Base-by-base conservation (phyloP, 2,329 filamentous ascomycete species). In the Diaporthe capsici region DNA sequence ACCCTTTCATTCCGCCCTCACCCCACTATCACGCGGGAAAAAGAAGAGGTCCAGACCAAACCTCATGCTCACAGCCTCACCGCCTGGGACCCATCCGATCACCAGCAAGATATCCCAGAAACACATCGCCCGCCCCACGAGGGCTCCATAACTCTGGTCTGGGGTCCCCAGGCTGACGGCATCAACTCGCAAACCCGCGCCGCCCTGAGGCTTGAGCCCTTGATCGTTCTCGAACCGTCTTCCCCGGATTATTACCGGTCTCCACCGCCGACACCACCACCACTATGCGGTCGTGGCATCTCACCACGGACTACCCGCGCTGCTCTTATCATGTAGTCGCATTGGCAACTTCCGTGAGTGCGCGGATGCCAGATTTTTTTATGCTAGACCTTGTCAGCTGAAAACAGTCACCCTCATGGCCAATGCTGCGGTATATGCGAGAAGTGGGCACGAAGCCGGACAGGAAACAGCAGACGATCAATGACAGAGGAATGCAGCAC, bases 221-320 rank as follows among this genome's bases (percentile, higher is more conserved):
- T 44, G 47, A n/a, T 28, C 34, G 75, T 74, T 71, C 65, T 55
- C 68, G 67, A 71, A 71, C 60, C 71, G 42, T 65, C 71, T 74
- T 76, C 75, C 67, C 75, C 75, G 58, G 72, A 74, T 71, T 73
- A 55, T 31, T 44, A 53, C 58, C 71, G 25, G 37, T n/a, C 51
- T 22, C 71, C 58, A 53, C 71, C 60, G 71, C 44, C 34, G 47
- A 22, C 55, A 58, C 28, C 34, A 60, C 53, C 68, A 57, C 37
- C 67, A 51, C 63, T 20, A 37, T 51, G 44, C 63, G 47, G 31
- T 47, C 44, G 44, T 51, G 63, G 44, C 63, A 68, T 9, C 44
- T 51, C 42, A 37, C 47, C 47, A 25, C 65, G 31, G 47, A 37
- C 65, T 13, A 39, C 12, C 13, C 31, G 47, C 12, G 4, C 12